Percentiles rank a stretch among this genome's conserved stretches.
Conservation (phyloP, 768 basidiomycete species). For the Paxillus involutus region DNA sequence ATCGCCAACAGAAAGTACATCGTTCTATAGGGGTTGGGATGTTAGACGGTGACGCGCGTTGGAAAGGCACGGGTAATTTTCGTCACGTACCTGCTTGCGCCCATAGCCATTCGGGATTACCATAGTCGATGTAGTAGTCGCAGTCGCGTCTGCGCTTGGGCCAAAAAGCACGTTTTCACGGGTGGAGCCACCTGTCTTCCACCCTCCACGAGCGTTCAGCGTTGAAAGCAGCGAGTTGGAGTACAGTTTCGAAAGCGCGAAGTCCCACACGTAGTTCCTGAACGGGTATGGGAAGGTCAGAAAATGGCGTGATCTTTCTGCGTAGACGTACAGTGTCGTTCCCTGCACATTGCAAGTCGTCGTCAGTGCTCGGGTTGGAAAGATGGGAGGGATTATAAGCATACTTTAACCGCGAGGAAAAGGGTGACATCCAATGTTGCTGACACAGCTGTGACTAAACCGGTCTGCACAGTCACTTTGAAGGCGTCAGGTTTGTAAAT, state of each 20-base stretch:
- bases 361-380: neutral
- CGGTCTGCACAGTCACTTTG: conserved; percentile 32
- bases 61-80: neutral
- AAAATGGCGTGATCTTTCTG: neutral
- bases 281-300: neutral
- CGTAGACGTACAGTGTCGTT: conserved; percentile 2
- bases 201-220: conserved; percentile 22
- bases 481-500: neutral
- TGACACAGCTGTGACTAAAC: conserved; percentile 20
- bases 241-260: conserved; percentile 16
- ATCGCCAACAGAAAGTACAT: too few species aligned
- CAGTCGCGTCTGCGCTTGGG: neutral
- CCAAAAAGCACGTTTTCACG: neutral
- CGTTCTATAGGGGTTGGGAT: too few species aligned
- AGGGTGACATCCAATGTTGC: conserved; percentile 21
- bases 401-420: conserved; percentile 22
- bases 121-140: neutral
- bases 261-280: conserved; percentile 13
- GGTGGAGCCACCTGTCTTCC: neutral
- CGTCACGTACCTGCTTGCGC: neutral
- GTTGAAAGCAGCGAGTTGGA: conserved; percentile 18
- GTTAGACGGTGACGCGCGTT: too few species aligned
- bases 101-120: neutral
- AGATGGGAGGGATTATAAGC: neutral
- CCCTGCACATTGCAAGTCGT: neutral